Conservation (phyloP, 129 eudicot species). For the Pseudognaphalium luteoalbum region DNA sequence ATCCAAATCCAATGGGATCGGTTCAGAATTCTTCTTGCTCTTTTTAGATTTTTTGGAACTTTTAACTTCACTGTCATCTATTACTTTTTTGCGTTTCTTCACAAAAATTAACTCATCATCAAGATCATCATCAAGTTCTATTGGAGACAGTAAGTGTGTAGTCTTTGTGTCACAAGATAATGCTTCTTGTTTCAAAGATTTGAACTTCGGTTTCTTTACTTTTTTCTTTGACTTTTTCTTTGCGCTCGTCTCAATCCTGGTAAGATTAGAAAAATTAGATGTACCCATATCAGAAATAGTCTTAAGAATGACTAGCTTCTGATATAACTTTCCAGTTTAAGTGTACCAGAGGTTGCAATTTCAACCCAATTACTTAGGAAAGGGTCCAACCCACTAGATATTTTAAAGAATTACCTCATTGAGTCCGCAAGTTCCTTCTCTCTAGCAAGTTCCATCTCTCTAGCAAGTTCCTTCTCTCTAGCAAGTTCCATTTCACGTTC, state of each 20-base stretch:
- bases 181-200: slow-evolving; percentile 80
- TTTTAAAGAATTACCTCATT: slow-evolving; percentile 40
- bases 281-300: slow-evolving; percentile 12
- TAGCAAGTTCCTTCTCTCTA: slow-evolving; percentile 55
- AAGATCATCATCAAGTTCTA: slow-evolving; percentile 53
- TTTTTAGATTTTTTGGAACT: slow-evolving; percentile 62
- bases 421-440: slow-evolving; percentile 44
- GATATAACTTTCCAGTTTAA: neutral
- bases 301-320: neutral
- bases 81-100: slow-evolving; percentile 64
- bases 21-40: slow-evolving; percentile 55
- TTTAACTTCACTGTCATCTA: slow-evolving; percentile 43
- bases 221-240: slow-evolving; percentile 87
- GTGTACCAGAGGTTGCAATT: neutral
- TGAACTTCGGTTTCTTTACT: slow-evolving; percentile 83
- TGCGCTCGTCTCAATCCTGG: slow-evolving; percentile 52
- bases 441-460: slow-evolving; percentile 6
- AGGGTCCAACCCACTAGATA: neutral
- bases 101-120: slow-evolving; percentile 39
- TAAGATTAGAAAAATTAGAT: slow-evolving; percentile 8
- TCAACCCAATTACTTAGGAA: neutral
- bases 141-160: slow-evolving; percentile 44
- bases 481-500: slow-evolving; percentile 82
- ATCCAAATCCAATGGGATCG: slow-evolving; percentile 26
- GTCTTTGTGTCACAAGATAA: slow-evolving; percentile 50